Percentiles rank a stretch among this genome's conserved stretches.
phyloP scores from a whole-genome alignment of 352 stramenopile species.

The Phytophthora rubi region DNA sequence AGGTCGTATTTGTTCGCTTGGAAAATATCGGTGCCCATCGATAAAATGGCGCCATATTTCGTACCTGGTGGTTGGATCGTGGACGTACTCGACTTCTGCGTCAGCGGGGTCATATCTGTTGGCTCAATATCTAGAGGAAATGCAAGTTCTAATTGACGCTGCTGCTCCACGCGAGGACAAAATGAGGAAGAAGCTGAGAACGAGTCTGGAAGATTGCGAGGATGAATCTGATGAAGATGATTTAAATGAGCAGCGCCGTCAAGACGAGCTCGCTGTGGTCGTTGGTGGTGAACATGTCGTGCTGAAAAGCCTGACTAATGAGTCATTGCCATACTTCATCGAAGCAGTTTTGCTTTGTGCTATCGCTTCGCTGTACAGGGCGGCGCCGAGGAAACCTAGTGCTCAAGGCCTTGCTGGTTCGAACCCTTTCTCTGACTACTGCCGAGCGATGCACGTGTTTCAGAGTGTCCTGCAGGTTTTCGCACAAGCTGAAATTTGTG shows the following conservation, averaged over 20 bases:
- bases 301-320: slow-evolving; percentile 69
- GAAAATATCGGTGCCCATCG: slow-evolving; percentile 51
- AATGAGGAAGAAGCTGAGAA: slow-evolving; percentile 6
- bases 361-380: slow-evolving; percentile 54
- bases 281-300: slow-evolving; percentile 68
- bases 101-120: slow-evolving; percentile 40
- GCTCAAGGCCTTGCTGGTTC: slow-evolving; percentile 8
- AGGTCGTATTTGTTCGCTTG: slow-evolving; percentile 44
- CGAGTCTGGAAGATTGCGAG: slow-evolving; percentile 20
- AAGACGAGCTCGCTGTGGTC: slow-evolving; percentile 32
- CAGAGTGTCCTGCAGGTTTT: slow-evolving; percentile 56
- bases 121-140: slow-evolving; percentile 56
- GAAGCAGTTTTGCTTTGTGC: slow-evolving; percentile 62
- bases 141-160: slow-evolving; percentile 48
- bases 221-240: slow-evolving; percentile 42
- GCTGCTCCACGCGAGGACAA: slow-evolving; percentile 18
- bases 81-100: slow-evolving; percentile 46
- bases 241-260: slow-evolving; percentile 32
- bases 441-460: slow-evolving; percentile 44
- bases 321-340: slow-evolving; percentile 66
- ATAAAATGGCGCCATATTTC: slow-evolving; percentile 57
- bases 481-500: slow-evolving; percentile 51
- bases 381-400: slow-evolving; percentile 34
- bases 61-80: slow-evolving; percentile 67
- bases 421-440: slow-evolving; percentile 57